These are phyloP conservation scores for Floccularia luteovirens DNA, from an alignment of 768 basidiomycete genomes.

Conservation along the genomic window DNA sequence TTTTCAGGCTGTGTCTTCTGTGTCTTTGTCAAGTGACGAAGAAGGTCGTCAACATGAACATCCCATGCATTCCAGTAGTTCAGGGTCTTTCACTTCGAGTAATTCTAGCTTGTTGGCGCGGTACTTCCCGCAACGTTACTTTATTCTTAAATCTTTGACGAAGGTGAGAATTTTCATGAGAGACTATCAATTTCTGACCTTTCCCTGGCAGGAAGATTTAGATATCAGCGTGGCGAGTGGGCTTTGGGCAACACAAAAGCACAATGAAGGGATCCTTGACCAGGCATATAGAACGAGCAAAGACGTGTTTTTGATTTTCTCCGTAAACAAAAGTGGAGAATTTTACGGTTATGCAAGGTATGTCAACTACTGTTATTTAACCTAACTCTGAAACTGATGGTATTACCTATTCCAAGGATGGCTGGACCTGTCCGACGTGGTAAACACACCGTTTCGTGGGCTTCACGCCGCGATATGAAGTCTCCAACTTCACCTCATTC, in stretches of 20 bases:
- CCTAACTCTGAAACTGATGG: background rate
- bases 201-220: conserved; percentile 51
- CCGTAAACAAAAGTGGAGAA: conserved; percentile 90
- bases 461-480: conserved; percentile 20
- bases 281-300: conserved; percentile 88
- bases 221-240: conserved; percentile 74
- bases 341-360: conserved; percentile 91
- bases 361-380: conserved; percentile 9
- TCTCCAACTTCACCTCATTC: conserved; percentile 2
- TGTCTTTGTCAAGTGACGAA: conserved; percentile 36
- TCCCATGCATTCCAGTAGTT: conserved; percentile 42
- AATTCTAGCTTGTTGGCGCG: conserved; percentile 70
- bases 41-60: conserved; percentile 15
- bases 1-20: conserved; percentile 14
- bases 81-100: conserved; percentile 72
- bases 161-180: no score
- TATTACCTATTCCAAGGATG: conserved; percentile 45
- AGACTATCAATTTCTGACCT: no score
- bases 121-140: conserved; percentile 84
- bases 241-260: conserved; percentile 88
- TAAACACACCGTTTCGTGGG: conserved; percentile 51
- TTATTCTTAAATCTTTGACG: conserved; percentile 85
- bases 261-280: conserved; percentile 87
- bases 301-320: conserved; percentile 85
- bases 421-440: conserved; percentile 49